phyloP scores from a whole-genome alignment of 208 protist species.

The Tritrichomonas musculus region DNA sequence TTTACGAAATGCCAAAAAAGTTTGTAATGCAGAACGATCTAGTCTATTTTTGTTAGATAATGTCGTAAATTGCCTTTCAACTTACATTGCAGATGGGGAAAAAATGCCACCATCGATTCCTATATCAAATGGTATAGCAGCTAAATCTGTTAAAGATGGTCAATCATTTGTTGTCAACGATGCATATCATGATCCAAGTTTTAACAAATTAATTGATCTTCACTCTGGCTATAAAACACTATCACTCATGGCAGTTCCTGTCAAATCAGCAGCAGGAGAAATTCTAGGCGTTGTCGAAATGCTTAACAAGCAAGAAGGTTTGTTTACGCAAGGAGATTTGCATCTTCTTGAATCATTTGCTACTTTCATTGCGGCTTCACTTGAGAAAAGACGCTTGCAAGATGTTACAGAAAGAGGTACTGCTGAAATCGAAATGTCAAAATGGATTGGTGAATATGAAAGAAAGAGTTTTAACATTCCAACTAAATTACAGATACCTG shows the following conservation, averaged over 20 bases:
- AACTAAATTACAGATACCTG: not conserved
- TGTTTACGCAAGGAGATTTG: not conserved
- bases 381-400: not conserved
- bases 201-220: not conserved
- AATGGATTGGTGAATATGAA: not conserved
- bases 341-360: not conserved
- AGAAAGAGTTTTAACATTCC: not conserved
- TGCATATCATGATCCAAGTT: conserved; percentile 1
- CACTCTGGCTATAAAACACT: not conserved
- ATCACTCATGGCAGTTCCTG: not conserved
- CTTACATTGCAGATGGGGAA: not conserved
- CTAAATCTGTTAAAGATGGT: not conserved
- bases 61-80: not conserved
- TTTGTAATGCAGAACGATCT: not conserved
- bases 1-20: not conserved
- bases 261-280: not conserved
- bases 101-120: not conserved
- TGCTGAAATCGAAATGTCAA: not conserved
- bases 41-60: not conserved
- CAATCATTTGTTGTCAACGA: not conserved
- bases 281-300: not conserved
- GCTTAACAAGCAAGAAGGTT: not conserved
- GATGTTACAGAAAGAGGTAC: not conserved
- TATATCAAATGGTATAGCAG: not conserved
- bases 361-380: not conserved